Evolutionary conservation across 75 land plant species (phyloP), one percentile per base, ranked within the genome.

Genomic region (Sequoia sempervirens): DNA sequence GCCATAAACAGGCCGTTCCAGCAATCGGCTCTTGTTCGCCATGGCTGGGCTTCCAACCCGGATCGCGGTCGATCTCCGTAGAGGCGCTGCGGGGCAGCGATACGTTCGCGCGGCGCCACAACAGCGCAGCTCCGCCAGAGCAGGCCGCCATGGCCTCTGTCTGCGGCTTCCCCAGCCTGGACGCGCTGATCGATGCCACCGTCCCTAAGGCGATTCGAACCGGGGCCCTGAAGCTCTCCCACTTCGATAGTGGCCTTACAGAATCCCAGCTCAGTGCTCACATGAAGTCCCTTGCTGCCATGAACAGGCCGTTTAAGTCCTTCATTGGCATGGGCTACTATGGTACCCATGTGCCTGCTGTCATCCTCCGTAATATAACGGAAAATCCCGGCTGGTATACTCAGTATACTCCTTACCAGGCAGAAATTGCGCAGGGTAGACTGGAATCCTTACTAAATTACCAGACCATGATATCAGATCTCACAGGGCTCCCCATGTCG

Each of bases 361-460:
- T 97, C 15, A 96, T 97, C 36, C 87, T 97, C 80, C 88, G 99
- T 61, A 97, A 97, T 84, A 94, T 97, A 23, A 85, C 96, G 91
- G 99, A 97, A 89, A 97, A 97, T 86, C 99, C 99, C 0, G 99
- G 92, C 4, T 97, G 99, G 99, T 97, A 97, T 85, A 97, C 99
- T 4, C 99, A 97, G 92, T 97, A 97, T 84, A 97, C 99, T 3
- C 99, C 99, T 2, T 97, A 97, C 90, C 99, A 97, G 87, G 99
- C 99, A 28, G 99, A 97, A 87, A 94, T 97, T 50, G 90, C 99
- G 1, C 99, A 97, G 85, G 99, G 99, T 0, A 61, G 99, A 56
- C 89, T 97, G 30, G 99, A 97, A 81, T 95, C 98, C 0, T 85
- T 97, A 58, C 91, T 97, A 73, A 97, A 97, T 80, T 97, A 82